Evolutionary conservation across 2,329 filamentous ascomycete species (phyloP).

Genomic region (Pseudocercospora vitis): DNA sequence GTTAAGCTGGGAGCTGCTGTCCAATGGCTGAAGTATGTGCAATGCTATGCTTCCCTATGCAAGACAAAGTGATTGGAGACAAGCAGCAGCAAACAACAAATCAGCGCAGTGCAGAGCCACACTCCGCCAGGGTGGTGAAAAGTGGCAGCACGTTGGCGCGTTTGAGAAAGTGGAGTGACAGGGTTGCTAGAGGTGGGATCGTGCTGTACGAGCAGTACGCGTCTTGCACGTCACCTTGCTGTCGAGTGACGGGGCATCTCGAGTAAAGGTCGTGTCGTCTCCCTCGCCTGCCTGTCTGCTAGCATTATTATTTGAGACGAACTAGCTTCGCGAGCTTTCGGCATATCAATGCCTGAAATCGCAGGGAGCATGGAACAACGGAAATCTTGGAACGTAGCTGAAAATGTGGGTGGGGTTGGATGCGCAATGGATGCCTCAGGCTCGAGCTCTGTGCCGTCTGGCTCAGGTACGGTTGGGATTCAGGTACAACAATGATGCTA

Average conservation of each 20-base stretch:
- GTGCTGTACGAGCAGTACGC: background rate
- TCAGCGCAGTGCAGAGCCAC: background rate
- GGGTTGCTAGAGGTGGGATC: background rate
- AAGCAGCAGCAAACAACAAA: slow-evolving; percentile 1
- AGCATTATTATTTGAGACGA: background rate
- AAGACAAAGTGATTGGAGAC: background rate
- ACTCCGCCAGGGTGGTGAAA: background rate
- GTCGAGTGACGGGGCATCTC: background rate
- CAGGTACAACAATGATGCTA: too few relatives aligned
- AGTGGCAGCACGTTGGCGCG: background rate
- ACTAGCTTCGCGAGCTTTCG: background rate
- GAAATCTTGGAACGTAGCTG: background rate
- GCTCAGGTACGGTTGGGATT: background rate
- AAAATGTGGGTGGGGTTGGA: too few relatives aligned
- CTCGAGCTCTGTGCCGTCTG: background rate
- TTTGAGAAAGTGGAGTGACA: slow-evolving; percentile 4
- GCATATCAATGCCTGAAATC: slow-evolving; percentile 2
- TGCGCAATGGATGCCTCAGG: too few relatives aligned
- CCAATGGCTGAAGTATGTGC: slow-evolving; percentile 2
- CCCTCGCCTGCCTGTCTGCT: background rate
- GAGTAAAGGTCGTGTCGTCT: background rate
- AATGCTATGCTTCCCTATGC: slow-evolving; percentile 2
- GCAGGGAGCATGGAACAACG: background rate
- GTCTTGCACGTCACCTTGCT: background rate
- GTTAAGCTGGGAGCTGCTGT: background rate